Base-by-base conservation (phyloP, 371 early-diverging fungal genomes). In the Saksenaea vasiformis region DNA sequence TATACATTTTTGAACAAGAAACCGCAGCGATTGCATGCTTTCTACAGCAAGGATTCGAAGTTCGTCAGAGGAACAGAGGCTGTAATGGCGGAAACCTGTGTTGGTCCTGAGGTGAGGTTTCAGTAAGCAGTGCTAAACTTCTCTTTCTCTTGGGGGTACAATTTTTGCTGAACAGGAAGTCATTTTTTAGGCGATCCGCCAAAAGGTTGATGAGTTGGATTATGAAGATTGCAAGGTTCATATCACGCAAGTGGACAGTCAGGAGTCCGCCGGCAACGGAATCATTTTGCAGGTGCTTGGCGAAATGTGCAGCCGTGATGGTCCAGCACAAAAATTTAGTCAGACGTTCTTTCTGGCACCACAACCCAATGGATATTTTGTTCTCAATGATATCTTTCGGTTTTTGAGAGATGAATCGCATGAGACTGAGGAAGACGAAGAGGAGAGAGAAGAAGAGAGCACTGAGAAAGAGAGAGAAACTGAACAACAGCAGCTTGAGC, bases 301-400 rank as follows among this genome's bases (percentile, higher is more conserved):
- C 39, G 92, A 95, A 75, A 91, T 97, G 89, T 87, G 92, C 68
- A 95, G 93, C 82, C 84, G 84, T 51, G 89, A 85, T 41, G 87
- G 80, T 28, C 75, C 91, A 37, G 84, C 91, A 31, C 91, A 90
- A 76, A 92, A 92, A 74, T 98, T 97, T 66, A 90, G 87, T 28
- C 97, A 98, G 74, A 95, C 97, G 31, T 97, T 98, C 79, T 91
- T 95, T 70, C 79, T 98, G 55, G 96, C 95, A 37, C 87, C 88
- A 71, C 94, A 96, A 72, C 91, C 91, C 22, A 87, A 87, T 58
- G 96, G 97, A 14, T 98, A 90, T 78, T 96, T 89, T 72, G 93
- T 97, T 28, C 77, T 92, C 74, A 97, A 96, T 74, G 97, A 97
- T 74, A 94, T 98, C 62, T 91, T 97, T 81, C 91, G 98, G 56